These are phyloP conservation scores for Auxenochlorella pyrenoidosa DNA, from an alignment of 139 green algal species.

Conservation along the genomic window DNA sequence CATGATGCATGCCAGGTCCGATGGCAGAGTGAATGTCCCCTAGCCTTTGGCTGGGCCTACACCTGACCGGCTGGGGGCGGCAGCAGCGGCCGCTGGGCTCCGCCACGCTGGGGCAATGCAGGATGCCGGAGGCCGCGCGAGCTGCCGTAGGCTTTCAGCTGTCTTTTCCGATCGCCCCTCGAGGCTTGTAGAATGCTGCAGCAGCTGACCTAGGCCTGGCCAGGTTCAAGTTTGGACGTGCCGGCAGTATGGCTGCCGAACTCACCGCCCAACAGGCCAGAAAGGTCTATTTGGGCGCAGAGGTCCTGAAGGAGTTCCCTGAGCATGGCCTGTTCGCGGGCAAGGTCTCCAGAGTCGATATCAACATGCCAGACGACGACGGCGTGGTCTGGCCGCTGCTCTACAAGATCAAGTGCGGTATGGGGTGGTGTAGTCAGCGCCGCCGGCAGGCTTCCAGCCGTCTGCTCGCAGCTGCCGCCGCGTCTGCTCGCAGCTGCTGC, in stretches of 20 bases:
- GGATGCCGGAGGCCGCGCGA: no score
- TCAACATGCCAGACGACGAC: not conserved
- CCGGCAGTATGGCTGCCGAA: not conserved
- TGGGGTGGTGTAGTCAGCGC: no score
- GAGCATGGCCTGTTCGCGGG: not conserved
- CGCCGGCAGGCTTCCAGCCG: not conserved
- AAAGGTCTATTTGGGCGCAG: not conserved
- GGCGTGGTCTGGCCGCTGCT: not conserved
- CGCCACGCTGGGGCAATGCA: not conserved
- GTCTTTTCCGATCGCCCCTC: not conserved
- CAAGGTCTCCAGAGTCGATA: not conserved
- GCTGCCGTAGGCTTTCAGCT: no score
- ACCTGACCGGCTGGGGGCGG: no score
- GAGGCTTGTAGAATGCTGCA: no score
- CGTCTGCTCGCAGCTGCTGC: not conserved
- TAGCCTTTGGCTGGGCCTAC: no score
- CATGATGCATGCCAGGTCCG: no score
- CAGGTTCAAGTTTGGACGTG: not conserved
- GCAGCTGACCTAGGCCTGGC: no score
- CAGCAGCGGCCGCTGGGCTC: not conserved
- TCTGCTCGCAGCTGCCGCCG: not conserved
- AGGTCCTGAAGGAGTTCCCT: not conserved
- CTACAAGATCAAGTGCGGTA: constrained; percentile 9
- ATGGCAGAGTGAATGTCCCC: no score
- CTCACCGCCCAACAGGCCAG: not conserved